phyloP scores from a whole-genome alignment of 2,329 filamentous ascomycete species.

The Curvularia sp. region DNA sequence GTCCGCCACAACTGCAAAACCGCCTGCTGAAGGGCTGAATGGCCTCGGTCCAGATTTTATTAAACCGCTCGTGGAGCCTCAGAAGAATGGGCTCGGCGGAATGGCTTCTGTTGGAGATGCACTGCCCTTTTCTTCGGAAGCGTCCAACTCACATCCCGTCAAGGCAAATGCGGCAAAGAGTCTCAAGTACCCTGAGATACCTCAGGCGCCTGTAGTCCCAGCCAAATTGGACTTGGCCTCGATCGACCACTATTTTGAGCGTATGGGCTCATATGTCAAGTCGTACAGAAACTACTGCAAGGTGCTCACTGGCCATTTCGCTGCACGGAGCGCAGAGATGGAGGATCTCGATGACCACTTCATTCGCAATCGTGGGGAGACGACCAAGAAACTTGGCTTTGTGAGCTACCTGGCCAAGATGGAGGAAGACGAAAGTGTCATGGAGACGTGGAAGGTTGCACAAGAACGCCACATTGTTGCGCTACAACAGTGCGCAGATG shows the following conservation, averaged over 20 bases:
- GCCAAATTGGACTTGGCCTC: conserved; percentile 55
- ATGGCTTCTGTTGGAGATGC: conserved; percentile 61
- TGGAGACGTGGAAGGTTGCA: conserved; percentile 66
- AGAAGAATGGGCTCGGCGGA: conserved; percentile 58
- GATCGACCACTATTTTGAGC: conserved; percentile 61
- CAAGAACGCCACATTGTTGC: conserved; percentile 67
- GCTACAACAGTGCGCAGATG: conserved; percentile 52
- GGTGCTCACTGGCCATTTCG: conserved; percentile 64
- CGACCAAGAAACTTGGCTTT: conserved; percentile 59
- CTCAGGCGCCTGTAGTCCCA: conserved; percentile 57
- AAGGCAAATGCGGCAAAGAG: conserved; percentile 50
- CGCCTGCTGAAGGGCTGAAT: conserved; percentile 40
- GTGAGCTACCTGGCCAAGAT: conserved; percentile 66
- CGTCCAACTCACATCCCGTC: conserved; percentile 55
- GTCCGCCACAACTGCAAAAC: conserved; percentile 25
- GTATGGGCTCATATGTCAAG: conserved; percentile 63
- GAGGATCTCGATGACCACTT: conserved; percentile 55
- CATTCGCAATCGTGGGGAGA: conserved; percentile 62
- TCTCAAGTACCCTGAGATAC: conserved; percentile 60
- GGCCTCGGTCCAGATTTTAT: conserved; percentile 60
- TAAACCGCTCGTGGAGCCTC: conserved; percentile 58
- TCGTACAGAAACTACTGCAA: conserved; percentile 65
- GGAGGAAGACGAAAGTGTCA: conserved; percentile 69
- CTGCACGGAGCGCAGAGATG: conserved; percentile 57
- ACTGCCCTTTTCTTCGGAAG: conserved; percentile 66